Percentiles rank a stretch among this genome's conserved stretches.
Conservation (phyloP, 495 filamentous ascomycete species). For the Corynascus novoguineensis region DNA sequence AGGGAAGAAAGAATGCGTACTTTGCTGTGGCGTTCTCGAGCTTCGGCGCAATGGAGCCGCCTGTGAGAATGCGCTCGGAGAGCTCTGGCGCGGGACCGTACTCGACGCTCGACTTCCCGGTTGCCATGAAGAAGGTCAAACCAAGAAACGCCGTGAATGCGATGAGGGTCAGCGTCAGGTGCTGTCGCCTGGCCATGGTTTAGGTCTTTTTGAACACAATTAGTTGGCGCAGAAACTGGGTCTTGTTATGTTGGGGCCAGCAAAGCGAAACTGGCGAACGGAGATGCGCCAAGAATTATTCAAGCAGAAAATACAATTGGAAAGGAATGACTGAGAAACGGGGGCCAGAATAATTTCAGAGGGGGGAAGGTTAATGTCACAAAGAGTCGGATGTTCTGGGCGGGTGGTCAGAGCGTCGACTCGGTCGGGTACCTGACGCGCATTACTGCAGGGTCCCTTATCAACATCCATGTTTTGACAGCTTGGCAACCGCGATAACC, state of each 20-base stretch:
- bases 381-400: background rate
- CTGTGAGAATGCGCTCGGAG: conserved; percentile 51
- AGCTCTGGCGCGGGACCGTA: conserved; percentile 21
- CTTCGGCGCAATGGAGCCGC: conserved; percentile 79
- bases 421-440: too few species aligned
- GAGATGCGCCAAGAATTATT: background rate
- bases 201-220: background rate
- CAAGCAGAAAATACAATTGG: background rate
- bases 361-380: background rate
- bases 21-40: conserved; percentile 90
- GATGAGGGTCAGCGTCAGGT: conserved; percentile 36
- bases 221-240: too few species aligned
- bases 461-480: too few species aligned
- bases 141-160: conserved; percentile 33
- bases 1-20: conserved; percentile 34
- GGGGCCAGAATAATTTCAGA: background rate
- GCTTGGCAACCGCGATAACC: too few species aligned
- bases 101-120: background rate
- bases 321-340: conserved; percentile 6
- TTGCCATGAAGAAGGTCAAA: conserved; percentile 37
- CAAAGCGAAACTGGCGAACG: background rate
- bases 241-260: too few species aligned
- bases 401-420: background rate
- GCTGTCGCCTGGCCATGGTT: conserved; percentile 41
- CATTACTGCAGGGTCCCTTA: too few species aligned